Evolutionary conservation across 2,329 filamentous ascomycete genomes (phyloP).

Genomic region (Mollisia scopiformis): DNA sequence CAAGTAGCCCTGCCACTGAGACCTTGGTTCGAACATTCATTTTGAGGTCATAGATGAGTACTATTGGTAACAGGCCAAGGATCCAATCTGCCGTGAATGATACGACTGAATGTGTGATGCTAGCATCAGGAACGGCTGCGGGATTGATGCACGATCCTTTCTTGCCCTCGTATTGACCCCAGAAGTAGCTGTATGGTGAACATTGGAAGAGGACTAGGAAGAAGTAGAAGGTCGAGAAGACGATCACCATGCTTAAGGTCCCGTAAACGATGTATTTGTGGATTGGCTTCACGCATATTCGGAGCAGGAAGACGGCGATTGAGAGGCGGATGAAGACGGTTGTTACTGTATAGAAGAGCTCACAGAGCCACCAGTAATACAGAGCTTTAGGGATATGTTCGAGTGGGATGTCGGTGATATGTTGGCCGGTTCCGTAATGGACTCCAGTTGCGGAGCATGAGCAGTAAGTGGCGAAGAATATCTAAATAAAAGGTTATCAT

Average conservation of each 20-base stretch:
- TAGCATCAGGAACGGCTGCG: slow-evolving; percentile 52
- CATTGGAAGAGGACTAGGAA: slow-evolving; percentile 57
- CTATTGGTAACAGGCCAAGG: slow-evolving; percentile 54
- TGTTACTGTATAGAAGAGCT: slow-evolving; percentile 54
- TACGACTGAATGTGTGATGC: slow-evolving; percentile 54
- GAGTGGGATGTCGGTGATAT: slow-evolving; percentile 16
- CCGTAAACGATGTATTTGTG: slow-evolving; percentile 49
- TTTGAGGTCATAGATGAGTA: slow-evolving; percentile 57
- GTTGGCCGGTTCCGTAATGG: slow-evolving; percentile 26
- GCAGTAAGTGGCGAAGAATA: slow-evolving; percentile 25
- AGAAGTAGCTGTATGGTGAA: slow-evolving; percentile 53
- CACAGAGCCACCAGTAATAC: slow-evolving; percentile 54
- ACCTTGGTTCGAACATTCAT: slow-evolving; percentile 56
- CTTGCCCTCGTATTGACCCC: slow-evolving; percentile 39
- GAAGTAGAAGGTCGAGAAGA: slow-evolving; percentile 51
- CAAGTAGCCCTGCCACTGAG: slow-evolving; percentile 54
- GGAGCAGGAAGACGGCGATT: slow-evolving; percentile 56
- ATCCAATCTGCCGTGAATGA: slow-evolving; percentile 53
- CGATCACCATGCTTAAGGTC: slow-evolving; percentile 48
- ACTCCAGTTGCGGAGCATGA: slow-evolving; percentile 20
- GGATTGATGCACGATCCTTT: slow-evolving; percentile 41
- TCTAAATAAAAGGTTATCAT: slow-evolving; percentile 11
- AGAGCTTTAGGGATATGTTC: slow-evolving; percentile 24
- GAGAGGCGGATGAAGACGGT: slow-evolving; percentile 46
- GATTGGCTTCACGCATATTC: slow-evolving; percentile 48